A percentile compares a stretch with the other conserved stretches of the same genome.
Evolutionary conservation across 257 asterid species (phyloP).

Genomic region (Petrea volubilis): DNA sequence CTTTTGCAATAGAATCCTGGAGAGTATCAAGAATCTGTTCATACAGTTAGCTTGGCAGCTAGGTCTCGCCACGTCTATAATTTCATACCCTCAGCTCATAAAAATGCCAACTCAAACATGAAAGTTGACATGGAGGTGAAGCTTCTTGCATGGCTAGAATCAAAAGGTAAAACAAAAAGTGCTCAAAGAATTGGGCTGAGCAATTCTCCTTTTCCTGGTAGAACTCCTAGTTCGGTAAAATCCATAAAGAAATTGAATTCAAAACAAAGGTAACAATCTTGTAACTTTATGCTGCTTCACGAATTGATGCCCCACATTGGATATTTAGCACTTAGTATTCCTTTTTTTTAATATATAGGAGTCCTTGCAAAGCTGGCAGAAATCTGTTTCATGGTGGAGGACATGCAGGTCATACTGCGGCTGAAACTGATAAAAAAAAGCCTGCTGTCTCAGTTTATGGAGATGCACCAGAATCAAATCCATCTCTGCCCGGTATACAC

Average conservation of each 20-base stretch:
- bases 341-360: constrained; percentile 49
- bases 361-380: constrained; percentile 39
- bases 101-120: constrained; percentile 46
- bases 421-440: constrained; percentile 32
- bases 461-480: constrained; percentile 24
- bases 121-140: constrained; percentile 85
- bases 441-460: constrained; percentile 25
- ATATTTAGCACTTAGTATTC: constrained; percentile 21
- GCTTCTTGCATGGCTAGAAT: constrained; percentile 84
- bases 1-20: constrained; percentile 73
- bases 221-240: constrained; percentile 58
- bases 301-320: background rate
- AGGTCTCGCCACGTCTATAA: constrained; percentile 81
- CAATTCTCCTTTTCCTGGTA: constrained; percentile 50
- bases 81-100: constrained; percentile 44
- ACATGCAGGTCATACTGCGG: constrained; percentile 18
- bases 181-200: constrained; percentile 43
- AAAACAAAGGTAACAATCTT: constrained; percentile 44
- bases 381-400: constrained; percentile 45
- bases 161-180: constrained; percentile 75
- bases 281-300: background rate
- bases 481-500: constrained; percentile 28
- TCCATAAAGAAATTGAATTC: constrained; percentile 37
- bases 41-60: constrained; percentile 90
- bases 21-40: constrained; percentile 87